Conservation (phyloP, 352 stramenopile species). For the Halophytophthora batemanensis region DNA sequence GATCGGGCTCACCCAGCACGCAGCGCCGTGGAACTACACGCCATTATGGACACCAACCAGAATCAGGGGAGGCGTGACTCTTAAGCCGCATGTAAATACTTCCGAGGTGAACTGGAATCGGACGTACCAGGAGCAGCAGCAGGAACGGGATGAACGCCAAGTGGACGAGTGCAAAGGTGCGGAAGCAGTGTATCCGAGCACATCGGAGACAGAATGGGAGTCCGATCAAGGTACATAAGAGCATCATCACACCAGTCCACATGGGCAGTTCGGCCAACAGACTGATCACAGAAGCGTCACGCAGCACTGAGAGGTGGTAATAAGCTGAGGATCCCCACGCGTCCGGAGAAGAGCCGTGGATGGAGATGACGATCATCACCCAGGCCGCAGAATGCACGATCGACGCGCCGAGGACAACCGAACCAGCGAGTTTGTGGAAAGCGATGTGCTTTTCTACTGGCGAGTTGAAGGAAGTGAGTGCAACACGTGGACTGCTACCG, state of each 20-base stretch:
- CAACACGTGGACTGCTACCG: neutral
- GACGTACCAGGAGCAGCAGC: slow-evolving; percentile 26
- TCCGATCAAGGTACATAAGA: slow-evolving; percentile 19
- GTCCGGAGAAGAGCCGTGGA: slow-evolving; percentile 5
- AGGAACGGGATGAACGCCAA: slow-evolving; percentile 29
- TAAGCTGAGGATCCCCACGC: slow-evolving; percentile 28
- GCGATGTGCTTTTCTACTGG: slow-evolving; percentile 33
- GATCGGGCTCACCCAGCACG: slow-evolving; percentile 26
- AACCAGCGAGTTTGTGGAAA: slow-evolving; percentile 35
- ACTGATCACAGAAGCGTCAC: slow-evolving; percentile 5
- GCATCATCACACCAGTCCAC: slow-evolving; percentile 40
- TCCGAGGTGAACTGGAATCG: neutral
- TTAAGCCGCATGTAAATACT: neutral
- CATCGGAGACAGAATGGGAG: slow-evolving; percentile 22
- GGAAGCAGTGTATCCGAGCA: slow-evolving; percentile 21
- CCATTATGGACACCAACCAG: neutral
- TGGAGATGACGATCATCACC: slow-evolving; percentile 21
- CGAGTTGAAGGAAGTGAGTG: neutral
- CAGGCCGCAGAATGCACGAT: slow-evolving; percentile 36
- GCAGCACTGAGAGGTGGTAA: slow-evolving; percentile 13
- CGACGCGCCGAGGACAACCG: slow-evolving; percentile 23
- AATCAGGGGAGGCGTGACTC: slow-evolving; percentile 1
- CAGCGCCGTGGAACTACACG: slow-evolving; percentile 36
- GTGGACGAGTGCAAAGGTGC: slow-evolving; percentile 29
- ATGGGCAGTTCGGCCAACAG: slow-evolving; percentile 26